phyloP scores from a whole-genome alignment of 208 protist species.

The Trypanosoma avium region DNA sequence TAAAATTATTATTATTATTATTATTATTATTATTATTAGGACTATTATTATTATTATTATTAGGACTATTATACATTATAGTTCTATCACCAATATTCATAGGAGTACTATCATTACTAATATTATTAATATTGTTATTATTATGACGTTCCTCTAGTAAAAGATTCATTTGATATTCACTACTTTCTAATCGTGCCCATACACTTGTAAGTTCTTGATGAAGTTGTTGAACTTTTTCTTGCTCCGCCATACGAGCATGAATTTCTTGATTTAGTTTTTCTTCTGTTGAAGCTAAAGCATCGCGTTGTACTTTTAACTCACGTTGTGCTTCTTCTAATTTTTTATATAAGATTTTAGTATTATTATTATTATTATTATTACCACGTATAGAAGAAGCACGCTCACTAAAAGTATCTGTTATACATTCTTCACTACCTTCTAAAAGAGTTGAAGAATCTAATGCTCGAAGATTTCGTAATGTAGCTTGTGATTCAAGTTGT shows the following conservation, averaged over 20 bases:
- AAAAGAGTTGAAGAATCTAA: neutral
- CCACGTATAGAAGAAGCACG: neutral
- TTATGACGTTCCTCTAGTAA: constrained; percentile 24
- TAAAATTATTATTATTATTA: too few relatives aligned
- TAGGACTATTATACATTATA: too few relatives aligned
- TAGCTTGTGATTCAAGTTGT: constrained; percentile 25
- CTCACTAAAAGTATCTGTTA: neutral
- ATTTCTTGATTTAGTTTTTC: constrained; percentile 51
- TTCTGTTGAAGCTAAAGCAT: constrained; percentile 14
- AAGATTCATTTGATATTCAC: constrained; percentile 28
- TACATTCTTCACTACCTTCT: neutral
- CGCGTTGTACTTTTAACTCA: constrained; percentile 24
- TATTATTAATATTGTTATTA: constrained; percentile 33
- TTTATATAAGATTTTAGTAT: constrained; percentile 23
- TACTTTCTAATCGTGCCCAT: constrained; percentile 40
- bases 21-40: too few relatives aligned
- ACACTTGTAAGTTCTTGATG: constrained; percentile 40
- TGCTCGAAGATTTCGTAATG: neutral
- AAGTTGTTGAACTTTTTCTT: constrained; percentile 20
- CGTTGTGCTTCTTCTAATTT: constrained; percentile 12
- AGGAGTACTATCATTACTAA: neutral
- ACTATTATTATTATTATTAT: too few relatives aligned
- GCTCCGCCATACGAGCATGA: constrained; percentile 23
- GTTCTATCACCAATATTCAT: neutral
- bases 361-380: neutral